Base-by-base conservation (phyloP, 306 rosid species). In the Inga leiocalycina region DNA sequence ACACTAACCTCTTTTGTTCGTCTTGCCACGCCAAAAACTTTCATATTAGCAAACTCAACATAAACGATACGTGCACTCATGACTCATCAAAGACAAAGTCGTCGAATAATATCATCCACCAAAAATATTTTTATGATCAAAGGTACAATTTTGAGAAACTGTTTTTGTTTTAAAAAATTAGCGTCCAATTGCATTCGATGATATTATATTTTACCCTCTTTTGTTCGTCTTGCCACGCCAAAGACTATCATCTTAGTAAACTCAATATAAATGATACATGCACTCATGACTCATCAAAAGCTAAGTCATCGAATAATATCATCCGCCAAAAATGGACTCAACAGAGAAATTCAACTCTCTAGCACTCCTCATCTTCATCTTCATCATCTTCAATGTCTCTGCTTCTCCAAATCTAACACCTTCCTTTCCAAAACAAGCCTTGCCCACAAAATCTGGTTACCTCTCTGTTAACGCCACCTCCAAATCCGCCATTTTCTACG, bases 371-470 rank as follows among this genome's bases (percentile, higher is more conserved):
- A 68, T 74, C 24, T 32, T 32, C 34, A 22, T 34, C 43, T 6
- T 61, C 75, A 3, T 16, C 41, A 46, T 20, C 75, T 75, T 35
- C 54, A 10, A 59, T 59, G 66, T n/a, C 6, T 39, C 43, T 5
- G 43, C 8, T 39, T 5, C 43, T 39, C 6, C 43, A 39, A 39
- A 39, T 39, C 43, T 39, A 14, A 82, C 94, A 39, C 43, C 43
- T 39, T 39, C 16, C 85, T 84, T 1, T 6, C 43, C 43, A 39
- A 39, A 39, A 39, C 1, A 39, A 39, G 43, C 43, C 43, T 39
- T 39, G 43, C 97, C 94, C 75, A 91, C 92, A 14, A 91, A 75
- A 79, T 83, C 91, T 5, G 97, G 94, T 67, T 93, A 93, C 81
- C 92, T 92, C 30, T 85, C 91, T 1, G 77, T 89, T 20, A 82